phyloP scores from a whole-genome alignment of 495 filamentous ascomycete genomes.

The Mycothermus thermophilus region DNA sequence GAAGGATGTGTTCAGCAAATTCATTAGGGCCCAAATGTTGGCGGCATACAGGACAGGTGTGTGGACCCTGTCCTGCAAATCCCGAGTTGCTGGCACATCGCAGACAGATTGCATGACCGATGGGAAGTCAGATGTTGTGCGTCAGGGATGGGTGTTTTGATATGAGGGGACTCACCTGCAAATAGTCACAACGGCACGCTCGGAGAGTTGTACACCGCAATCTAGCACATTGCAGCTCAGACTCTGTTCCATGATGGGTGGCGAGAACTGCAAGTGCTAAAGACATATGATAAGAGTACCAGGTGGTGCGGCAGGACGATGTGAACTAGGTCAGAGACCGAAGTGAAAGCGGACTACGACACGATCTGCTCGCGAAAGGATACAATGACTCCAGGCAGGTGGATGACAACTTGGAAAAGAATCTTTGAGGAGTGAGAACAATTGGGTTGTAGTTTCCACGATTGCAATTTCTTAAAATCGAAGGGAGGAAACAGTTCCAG shows the following conservation, averaged over 20 bases:
- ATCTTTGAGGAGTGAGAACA: too few species aligned
- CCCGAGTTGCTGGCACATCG: slow-evolving; percentile 57
- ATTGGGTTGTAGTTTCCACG: too few species aligned
- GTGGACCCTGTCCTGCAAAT: slow-evolving; percentile 43
- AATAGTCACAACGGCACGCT: slow-evolving; percentile 76
- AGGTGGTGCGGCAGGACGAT: too few species aligned
- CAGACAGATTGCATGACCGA: slow-evolving; percentile 76
- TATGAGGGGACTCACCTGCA: slow-evolving; percentile 50
- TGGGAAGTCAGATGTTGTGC: background rate
- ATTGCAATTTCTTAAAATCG: too few species aligned
- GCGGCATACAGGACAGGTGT: slow-evolving; percentile 71
- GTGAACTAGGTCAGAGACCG: too few species aligned
- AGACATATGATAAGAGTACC: too few species aligned
- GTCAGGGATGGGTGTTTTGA: background rate
- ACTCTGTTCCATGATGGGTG: slow-evolving; percentile 48
- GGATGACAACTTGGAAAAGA: too few species aligned
- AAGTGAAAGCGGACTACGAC: too few species aligned
- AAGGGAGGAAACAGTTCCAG: too few species aligned
- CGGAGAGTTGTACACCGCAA: slow-evolving; percentile 58
- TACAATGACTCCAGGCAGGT: too few species aligned
- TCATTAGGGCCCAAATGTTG: slow-evolving; percentile 55
- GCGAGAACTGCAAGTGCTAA: too few species aligned
- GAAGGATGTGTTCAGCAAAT: slow-evolving; percentile 52
- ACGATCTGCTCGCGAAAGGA: too few species aligned
- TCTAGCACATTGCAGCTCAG: slow-evolving; percentile 73